phyloP scores from a whole-genome alignment of 2,329 filamentous ascomycete species.

The Trichoderma gracile region DNA sequence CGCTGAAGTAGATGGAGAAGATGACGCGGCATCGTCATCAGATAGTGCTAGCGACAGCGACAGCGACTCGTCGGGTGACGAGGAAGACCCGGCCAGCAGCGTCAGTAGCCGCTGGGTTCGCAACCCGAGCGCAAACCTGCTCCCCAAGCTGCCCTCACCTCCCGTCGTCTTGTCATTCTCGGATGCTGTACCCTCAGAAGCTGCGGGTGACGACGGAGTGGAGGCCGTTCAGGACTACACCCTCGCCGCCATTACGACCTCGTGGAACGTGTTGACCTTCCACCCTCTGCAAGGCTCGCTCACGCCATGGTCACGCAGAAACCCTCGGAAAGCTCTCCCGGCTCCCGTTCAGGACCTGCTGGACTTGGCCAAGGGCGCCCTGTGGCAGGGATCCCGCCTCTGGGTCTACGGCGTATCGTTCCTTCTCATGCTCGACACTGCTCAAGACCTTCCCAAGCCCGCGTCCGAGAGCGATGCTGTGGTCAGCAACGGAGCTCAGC shows the following conservation, averaged over 20 bases:
- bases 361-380: conserved; percentile 77
- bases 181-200: conserved; percentile 45
- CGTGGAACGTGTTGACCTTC: conserved; percentile 72
- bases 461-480: conserved; percentile 35
- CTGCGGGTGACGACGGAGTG: conserved; percentile 31
- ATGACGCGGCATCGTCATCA: conserved; percentile 41
- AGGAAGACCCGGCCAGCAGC: conserved; percentile 45
- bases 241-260: conserved; percentile 56
- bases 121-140: conserved; percentile 68
- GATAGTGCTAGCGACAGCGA: conserved; percentile 39
- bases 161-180: conserved; percentile 70
- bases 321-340: conserved; percentile 74
- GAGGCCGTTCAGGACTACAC: conserved; percentile 48
- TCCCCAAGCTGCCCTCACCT: conserved; percentile 66
- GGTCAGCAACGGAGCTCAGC: conserved; percentile 31
- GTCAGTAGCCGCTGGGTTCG: conserved; percentile 66
- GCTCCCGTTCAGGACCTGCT: conserved; percentile 70
- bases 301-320: conserved; percentile 82
- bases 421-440: conserved; percentile 89
- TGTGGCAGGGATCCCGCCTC: conserved; percentile 78
- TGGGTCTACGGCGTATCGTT: conserved; percentile 89
- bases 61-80: conserved; percentile 46
- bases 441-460: conserved; percentile 60
- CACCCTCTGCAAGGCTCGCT: conserved; percentile 74
- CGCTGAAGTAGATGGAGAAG: conserved; percentile 36